A percentile compares a stretch with the other conserved stretches of the same genome.
Evolutionary conservation across 2,329 filamentous ascomycete species (phyloP).

Genomic region (Hymenoscyphus scutula): DNA sequence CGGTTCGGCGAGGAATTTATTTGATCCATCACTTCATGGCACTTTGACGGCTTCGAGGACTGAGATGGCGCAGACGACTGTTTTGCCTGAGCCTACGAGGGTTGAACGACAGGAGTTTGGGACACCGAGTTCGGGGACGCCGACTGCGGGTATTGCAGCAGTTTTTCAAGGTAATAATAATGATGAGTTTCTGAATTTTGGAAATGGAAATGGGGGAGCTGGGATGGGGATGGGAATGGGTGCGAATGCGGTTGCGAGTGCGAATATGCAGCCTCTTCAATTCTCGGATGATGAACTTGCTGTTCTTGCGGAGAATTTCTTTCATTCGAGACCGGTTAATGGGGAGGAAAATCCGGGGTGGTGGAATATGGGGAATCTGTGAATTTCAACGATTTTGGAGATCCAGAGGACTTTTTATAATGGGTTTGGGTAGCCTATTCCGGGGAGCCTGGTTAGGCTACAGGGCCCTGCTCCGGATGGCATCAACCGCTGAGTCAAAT

Average conservation of each 20-base stretch:
- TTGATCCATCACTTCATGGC: conserved; percentile 41
- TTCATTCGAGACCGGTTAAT: conserved; percentile 40
- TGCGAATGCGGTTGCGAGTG: conserved; percentile 1
- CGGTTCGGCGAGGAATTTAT: conserved; percentile 39
- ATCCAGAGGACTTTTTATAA: background rate
- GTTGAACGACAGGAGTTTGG: conserved; percentile 36
- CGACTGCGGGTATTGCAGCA: conserved; percentile 20
- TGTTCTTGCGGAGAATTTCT: conserved; percentile 48
- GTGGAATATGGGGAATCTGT: conserved; percentile 30
- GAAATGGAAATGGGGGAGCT: background rate
- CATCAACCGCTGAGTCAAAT: too few relatives aligned
- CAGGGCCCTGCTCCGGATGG: too few relatives aligned
- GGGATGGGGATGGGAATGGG: background rate
- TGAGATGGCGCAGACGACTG: conserved; percentile 44
- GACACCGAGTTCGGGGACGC: conserved; percentile 20
- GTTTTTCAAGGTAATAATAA: background rate
- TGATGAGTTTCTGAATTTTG: background rate
- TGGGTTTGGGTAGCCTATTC: too few relatives aligned
- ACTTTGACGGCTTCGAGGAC: conserved; percentile 30
- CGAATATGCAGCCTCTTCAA: conserved; percentile 15
- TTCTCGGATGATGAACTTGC: conserved; percentile 44
- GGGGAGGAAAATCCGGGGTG: conserved; percentile 28
- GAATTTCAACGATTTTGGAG: background rate
- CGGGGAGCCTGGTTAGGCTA: too few relatives aligned
- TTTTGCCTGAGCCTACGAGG: conserved; percentile 44